Evolutionary conservation across 1,139 yeast species (phyloP), one percentile per base, ranked within the genome.

Genomic region (Hyphopichia fennica): DNA sequence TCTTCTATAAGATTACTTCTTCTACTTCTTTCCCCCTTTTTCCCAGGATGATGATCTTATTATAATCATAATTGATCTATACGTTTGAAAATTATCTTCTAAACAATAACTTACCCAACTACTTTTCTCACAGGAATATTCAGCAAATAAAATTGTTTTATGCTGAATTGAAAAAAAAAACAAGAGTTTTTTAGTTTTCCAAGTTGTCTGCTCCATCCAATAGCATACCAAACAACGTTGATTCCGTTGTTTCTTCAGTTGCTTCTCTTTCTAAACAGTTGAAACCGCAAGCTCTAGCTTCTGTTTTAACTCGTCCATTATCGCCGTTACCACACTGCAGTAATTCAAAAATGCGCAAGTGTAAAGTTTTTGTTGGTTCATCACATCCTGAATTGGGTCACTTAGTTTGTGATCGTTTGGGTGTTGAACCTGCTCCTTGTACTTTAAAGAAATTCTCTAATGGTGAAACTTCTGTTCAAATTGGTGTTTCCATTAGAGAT

Each of bases 391-490:
- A 89, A 60, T 76, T 93, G 52, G 99, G 99, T 27, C 75, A 81
- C 52, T 76, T 88, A 52, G 96, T 95, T 35, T 91, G 99, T 67
- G 88, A 87, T 48, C 78, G 93, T 42, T 72, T 95, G 41, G 98
- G 98, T 29, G 93, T 91, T 37, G 88, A 87, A 57, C 93, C 96
- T n/a, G 97, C 97, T 30, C 95, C 96, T 28, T 90, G 96, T 61
- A 82, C 93, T 5, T 72, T 91, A 53, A 84, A 85, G 64, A 90
- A 90, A 69, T 95, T 95, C 65, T 84, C 96, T 49, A 93, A 93
- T 60, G 99, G 99, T 43, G 99, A 93, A 69, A 93, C 98, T 1
- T 87, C 95, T 36, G 96, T 95, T 35, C 96, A 90, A 59, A 90
- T 93, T 49, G 98, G 97, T 33, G 91, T 82, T 29, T 86, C 95